A percentile compares a stretch with the other conserved stretches of the same genome.
Conservation (phyloP, 768 basidiomycete genomes). For the Psilocybe sp. region DNA sequence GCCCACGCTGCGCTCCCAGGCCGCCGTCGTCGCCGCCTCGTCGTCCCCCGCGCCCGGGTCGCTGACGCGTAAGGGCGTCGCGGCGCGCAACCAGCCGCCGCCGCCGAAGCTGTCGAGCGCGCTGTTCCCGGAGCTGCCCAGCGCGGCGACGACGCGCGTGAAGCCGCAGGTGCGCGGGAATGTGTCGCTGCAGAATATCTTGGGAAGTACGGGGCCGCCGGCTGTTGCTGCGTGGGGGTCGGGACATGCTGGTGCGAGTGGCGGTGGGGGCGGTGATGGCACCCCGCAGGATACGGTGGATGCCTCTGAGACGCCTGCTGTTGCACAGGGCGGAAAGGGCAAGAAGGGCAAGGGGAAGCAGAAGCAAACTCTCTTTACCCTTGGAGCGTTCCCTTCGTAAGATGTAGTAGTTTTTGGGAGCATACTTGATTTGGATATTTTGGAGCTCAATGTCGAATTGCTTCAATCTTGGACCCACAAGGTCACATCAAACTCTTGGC, state of each 20-base stretch:
- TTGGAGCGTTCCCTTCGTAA: slow-evolving; percentile 46
- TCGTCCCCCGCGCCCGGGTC: slow-evolving; percentile 1
- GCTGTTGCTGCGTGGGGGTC: slow-evolving; percentile 41
- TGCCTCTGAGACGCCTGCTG: slow-evolving; percentile 17
- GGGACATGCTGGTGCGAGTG: slow-evolving; percentile 14
- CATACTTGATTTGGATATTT: not conserved
- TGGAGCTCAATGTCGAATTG: too few species aligned
- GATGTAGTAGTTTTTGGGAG: not conserved
- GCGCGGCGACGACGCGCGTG: slow-evolving; percentile 32
- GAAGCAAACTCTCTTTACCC: slow-evolving; percentile 81
- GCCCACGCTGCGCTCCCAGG: slow-evolving; percentile 10
- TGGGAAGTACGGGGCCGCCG: slow-evolving; percentile 43
- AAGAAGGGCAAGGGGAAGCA: slow-evolving; percentile 82
- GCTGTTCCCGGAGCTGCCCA: slow-evolving; percentile 72
- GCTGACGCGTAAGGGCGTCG: not conserved
- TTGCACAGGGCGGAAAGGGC: slow-evolving; percentile 34
- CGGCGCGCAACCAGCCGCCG: slow-evolving; percentile 14
- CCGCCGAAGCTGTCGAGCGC: slow-evolving; percentile 49
- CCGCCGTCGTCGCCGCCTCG: slow-evolving; percentile 3
- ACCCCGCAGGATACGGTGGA: slow-evolving; percentile 51
- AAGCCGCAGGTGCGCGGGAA: slow-evolving; percentile 61
- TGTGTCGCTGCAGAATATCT: slow-evolving; percentile 62
- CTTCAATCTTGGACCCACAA: too few species aligned
- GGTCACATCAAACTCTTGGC: too few species aligned
- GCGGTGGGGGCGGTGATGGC: slow-evolving; percentile 40